Conservation (phyloP, 140 eudicot genomes). For the Ambrosia hybrid region DNA sequence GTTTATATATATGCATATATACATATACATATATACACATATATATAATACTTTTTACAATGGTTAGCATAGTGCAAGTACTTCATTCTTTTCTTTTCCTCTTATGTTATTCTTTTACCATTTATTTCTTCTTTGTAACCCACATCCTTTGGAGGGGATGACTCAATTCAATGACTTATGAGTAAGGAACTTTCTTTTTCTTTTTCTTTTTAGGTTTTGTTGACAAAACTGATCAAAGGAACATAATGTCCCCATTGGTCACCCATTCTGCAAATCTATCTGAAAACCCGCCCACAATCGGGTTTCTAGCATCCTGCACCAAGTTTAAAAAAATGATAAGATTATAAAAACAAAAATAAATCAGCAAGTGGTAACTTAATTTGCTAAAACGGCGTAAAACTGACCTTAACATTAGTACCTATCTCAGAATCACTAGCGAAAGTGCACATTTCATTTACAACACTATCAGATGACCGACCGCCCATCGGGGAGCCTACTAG, state of each 20-base stretch:
- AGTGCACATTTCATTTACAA: constrained; percentile 47
- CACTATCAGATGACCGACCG: constrained; percentile 55
- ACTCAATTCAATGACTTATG: constrained; percentile 22
- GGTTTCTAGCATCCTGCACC: constrained; percentile 31
- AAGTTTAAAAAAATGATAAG: background rate
- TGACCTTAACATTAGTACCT: constrained; percentile 52
- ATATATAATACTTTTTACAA: background rate
- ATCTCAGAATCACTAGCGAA: constrained; percentile 46
- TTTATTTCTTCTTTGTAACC: constrained; percentile 42
- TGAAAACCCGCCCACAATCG: constrained; percentile 40
- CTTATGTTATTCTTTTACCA: constrained; percentile 32
- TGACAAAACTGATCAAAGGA: constrained; percentile 45
- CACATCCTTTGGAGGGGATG: constrained; percentile 66
- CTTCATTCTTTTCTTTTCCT: constrained; percentile 15
- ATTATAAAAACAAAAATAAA: background rate
- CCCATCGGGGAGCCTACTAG: constrained; percentile 57
- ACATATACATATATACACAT: background rate
- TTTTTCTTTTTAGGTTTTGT: constrained; percentile 13
- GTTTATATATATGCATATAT: constrained; percentile 16
- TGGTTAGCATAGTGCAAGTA: background rate
- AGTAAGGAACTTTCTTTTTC: background rate
- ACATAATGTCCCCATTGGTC: constrained; percentile 56
- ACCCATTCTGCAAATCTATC: constrained; percentile 74
- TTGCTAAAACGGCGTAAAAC: constrained; percentile 13
- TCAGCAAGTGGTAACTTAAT: background rate